These are phyloP conservation scores for Lactifluus echinatus DNA, from an alignment of 768 basidiomycete species.

Conservation along the genomic window DNA sequence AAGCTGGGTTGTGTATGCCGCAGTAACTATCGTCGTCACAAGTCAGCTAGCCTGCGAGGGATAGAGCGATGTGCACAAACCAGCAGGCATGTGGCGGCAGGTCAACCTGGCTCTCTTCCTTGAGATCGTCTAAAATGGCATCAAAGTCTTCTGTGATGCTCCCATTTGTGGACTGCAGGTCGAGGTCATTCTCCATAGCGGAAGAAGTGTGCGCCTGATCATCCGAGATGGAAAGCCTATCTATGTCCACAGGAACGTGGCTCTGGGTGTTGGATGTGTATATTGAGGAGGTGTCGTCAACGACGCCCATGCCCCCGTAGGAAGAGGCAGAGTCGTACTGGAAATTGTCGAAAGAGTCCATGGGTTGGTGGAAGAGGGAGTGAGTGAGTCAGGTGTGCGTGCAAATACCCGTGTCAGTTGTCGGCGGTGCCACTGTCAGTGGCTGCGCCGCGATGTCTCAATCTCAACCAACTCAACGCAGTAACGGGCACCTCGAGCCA, in stretches of 20 bases:
- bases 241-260: constrained; percentile 46
- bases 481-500: constrained; percentile 51
- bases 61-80: constrained; percentile 32
- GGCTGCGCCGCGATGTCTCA: neutral
- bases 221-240: constrained; percentile 59
- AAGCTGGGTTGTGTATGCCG: constrained; percentile 94
- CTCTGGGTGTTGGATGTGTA: constrained; percentile 67
- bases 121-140: constrained; percentile 80
- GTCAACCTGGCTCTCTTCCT: constrained; percentile 70
- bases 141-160: constrained; percentile 83
- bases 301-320: constrained; percentile 61
- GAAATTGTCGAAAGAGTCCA: constrained; percentile 83
- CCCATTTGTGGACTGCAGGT: constrained; percentile 28
- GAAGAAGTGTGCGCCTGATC: constrained; percentile 33
- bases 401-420: too few species aligned
- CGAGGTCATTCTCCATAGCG: constrained; percentile 23
- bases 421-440: too few species aligned
- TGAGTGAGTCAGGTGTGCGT: constrained; percentile 1
- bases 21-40: constrained; percentile 62
- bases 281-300: constrained; percentile 75
- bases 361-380: constrained; percentile 25
- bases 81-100: constrained; percentile 93
- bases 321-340: constrained; percentile 79
- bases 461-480: constrained; percentile 22
- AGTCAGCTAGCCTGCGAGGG: constrained; percentile 1